Evolutionary conservation across 208 protist species (phyloP), one percentile per base, ranked within the genome.

Genomic region (Angomonas desouzai): DNA sequence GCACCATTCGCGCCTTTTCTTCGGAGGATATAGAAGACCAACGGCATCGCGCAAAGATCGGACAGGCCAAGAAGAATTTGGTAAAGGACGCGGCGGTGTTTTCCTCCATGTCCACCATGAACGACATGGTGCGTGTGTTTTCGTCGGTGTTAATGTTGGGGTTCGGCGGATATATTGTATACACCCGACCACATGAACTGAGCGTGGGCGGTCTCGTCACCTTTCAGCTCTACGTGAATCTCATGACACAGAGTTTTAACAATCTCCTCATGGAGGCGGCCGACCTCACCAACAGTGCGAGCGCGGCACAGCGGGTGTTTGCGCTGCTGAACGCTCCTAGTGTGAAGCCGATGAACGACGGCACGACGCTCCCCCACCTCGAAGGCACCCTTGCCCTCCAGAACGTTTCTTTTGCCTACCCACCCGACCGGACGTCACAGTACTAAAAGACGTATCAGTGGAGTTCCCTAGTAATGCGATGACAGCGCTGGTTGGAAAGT

Each of bases 1-100:
- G 79, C 71, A 86, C 79, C 30, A 77, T 85, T n/a, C 68, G 74
- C 59, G 53, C 76, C 48, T 89, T 86, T 58, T 81, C 79, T 18
- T 72, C 77, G 49, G 76, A 89, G 70, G 68, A 72, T 59, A 49
- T 51, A 30, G 74, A 85, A 48, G 69, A 66, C 49, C 27, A 55
- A 55, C 70, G 78, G 55, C 85, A 80, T 51, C 13, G 47, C 11
- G 57, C 58, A 3, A 70, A 67, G 13, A 85, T 85, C 68, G 53
- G 70, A 23, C 56, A 83, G 30, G 74, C 77, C 0, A 70, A 81
- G 25, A 76, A 67, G 68, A 68, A 68, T 68, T 74, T 70, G 13
- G 47, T 74, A 33, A 69, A 71, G 60, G 70, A 82, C 22, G 72
- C 72, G 32, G 59, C 83, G 11, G 72, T 57, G 53, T 76, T 76